Evolutionary conservation across 345 rosid species (phyloP).

Genomic region (Salix suchowensis): DNA sequence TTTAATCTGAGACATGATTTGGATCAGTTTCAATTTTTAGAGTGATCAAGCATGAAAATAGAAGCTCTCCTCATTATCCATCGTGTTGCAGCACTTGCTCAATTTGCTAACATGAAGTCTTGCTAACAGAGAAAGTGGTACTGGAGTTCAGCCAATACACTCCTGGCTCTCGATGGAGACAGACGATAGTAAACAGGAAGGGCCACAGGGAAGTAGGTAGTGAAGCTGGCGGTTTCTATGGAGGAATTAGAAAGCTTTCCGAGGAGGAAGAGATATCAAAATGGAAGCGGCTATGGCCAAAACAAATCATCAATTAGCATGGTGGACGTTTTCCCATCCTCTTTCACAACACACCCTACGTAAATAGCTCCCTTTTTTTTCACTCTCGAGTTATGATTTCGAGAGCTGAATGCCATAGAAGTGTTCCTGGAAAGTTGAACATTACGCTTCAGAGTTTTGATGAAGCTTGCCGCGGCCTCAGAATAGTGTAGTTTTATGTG

Average conservation of each 20-base stretch:
- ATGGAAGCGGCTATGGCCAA: slow-evolving; percentile 77
- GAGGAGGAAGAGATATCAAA: slow-evolving; percentile 52
- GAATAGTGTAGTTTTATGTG: background rate
- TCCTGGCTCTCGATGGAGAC: slow-evolving; percentile 73
- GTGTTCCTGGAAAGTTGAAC: background rate
- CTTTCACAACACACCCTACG: background rate
- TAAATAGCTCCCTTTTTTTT: background rate
- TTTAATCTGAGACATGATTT: no score
- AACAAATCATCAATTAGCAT: slow-evolving; percentile 47
- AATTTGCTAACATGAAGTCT: slow-evolving; percentile 18
- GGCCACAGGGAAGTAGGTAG: slow-evolving; percentile 77
- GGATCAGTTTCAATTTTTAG: background rate
- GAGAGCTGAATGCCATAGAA: background rate
- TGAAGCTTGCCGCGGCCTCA: background rate
- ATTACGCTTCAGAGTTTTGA: background rate
- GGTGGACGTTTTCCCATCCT: background rate
- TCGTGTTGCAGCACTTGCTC: background rate
- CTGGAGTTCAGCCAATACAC: slow-evolving; percentile 72
- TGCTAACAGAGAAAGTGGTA: slow-evolving; percentile 50
- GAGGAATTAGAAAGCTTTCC: slow-evolving; percentile 69
- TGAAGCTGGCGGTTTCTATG: slow-evolving; percentile 84
- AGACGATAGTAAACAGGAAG: slow-evolving; percentile 44
- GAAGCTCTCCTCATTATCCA: no score
- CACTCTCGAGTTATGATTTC: no score
- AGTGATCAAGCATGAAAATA: no score